phyloP scores from a whole-genome alignment of 2,329 filamentous ascomycete genomes.

The Aspergillus fischeri region DNA sequence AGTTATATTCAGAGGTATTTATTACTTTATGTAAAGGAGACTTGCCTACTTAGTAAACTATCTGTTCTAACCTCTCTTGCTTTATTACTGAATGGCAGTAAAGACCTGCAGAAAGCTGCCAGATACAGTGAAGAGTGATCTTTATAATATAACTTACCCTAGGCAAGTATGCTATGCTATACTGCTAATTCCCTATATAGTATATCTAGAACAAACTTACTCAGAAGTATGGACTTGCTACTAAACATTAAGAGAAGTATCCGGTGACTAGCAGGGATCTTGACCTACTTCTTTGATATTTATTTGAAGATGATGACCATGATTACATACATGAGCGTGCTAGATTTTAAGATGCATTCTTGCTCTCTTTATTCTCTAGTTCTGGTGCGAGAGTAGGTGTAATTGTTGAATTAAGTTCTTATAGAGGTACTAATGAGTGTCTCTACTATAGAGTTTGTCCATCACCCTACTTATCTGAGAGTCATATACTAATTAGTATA shows the following conservation, averaged over 20 bases:
- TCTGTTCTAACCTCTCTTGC: too few relatives aligned
- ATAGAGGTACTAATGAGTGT: slow-evolving; percentile 8
- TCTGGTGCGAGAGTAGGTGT: slow-evolving; percentile 5
- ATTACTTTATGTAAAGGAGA: too few relatives aligned
- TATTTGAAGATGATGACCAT: slow-evolving; percentile 10
- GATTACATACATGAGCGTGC: slow-evolving; percentile 3
- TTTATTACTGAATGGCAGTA: too few relatives aligned
- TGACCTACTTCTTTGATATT: slow-evolving; percentile 9
- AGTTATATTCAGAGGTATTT: too few relatives aligned
- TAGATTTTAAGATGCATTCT: slow-evolving; percentile 1
- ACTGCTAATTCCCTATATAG: too few relatives aligned
- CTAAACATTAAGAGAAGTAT: slow-evolving; percentile 11
- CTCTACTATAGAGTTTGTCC: slow-evolving; percentile 13
- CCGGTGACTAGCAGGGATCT: slow-evolving; percentile 13
- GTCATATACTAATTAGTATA: not conserved
- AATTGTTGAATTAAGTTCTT: slow-evolving; percentile 12
- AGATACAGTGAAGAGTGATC: too few relatives aligned
- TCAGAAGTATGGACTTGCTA: slow-evolving; percentile 1
- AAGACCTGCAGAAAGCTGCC: too few relatives aligned
- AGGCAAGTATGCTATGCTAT: too few relatives aligned
- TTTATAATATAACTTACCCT: too few relatives aligned
- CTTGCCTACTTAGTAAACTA: too few relatives aligned
- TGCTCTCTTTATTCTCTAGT: not conserved
- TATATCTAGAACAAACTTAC: too few relatives aligned
- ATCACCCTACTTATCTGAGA: not conserved